These are phyloP conservation scores for Gastrolobium bilobum DNA, from an alignment of 306 rosid species.

Conservation along the genomic window DNA sequence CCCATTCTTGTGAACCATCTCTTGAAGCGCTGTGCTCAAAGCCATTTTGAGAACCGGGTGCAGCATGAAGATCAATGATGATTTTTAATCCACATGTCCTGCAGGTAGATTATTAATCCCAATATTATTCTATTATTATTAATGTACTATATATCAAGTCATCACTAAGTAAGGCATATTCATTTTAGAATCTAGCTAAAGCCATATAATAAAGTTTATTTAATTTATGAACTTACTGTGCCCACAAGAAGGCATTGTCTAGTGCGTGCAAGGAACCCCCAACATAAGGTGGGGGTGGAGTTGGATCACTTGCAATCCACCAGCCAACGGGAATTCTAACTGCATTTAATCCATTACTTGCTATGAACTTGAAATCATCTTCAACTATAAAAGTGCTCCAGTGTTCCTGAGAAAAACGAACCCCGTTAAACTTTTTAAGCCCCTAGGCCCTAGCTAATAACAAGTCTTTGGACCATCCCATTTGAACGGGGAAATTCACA, in stretches of 20 bases:
- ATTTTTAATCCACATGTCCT: constrained; percentile 78
- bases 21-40: constrained; percentile 70
- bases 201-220: background rate
- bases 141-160: background rate
- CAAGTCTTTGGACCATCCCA: background rate
- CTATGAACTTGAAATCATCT: constrained; percentile 73
- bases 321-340: constrained; percentile 92
- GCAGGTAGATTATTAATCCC: background rate
- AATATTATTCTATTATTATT: background rate
- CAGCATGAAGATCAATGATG: constrained; percentile 88
- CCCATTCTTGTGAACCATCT: constrained; percentile 85
- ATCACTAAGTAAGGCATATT: background rate
- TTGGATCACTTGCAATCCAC: constrained; percentile 91
- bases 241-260: constrained; percentile 85
- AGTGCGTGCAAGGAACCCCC: constrained; percentile 75
- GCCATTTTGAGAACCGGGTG: constrained; percentile 81
- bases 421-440: no score
- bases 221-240: constrained; percentile 57
- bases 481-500: background rate
- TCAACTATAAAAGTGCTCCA: constrained; percentile 81
- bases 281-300: constrained; percentile 77
- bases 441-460: no score
- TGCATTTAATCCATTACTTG: constrained; percentile 62
- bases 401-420: constrained; percentile 58
- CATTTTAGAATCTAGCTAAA: background rate